Evolutionary conservation across 371 early-diverging fungal genomes (phyloP).

Genomic region (Actinomortierella wolfii): DNA sequence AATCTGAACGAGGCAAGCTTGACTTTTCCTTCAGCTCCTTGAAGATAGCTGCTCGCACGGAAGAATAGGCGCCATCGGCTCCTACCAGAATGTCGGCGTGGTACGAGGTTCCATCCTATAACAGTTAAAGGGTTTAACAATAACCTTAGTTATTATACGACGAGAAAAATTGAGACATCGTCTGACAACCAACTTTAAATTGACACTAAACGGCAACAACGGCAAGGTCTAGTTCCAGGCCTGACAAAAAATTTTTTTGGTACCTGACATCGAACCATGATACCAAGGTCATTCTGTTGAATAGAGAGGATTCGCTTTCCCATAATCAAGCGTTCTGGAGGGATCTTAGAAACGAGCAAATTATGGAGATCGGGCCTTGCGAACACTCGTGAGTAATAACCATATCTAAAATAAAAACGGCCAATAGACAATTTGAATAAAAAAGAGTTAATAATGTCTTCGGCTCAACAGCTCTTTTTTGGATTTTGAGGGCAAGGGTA

Average conservation of each 20-base stretch:
- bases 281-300: conserved; percentile 21
- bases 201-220: no score
- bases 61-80: conserved; percentile 37
- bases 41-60: conserved; percentile 32
- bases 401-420: conserved; percentile 15
- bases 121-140: no score
- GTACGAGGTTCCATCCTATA: conserved; percentile 20
- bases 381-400: conserved; percentile 25
- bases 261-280: conserved; percentile 17
- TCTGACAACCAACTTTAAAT: no score
- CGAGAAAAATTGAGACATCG: no score
- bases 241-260: no score
- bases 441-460: no score
- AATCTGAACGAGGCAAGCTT: conserved; percentile 23
- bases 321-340: conserved; percentile 18
- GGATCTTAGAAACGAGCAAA: conserved; percentile 22
- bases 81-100: conserved; percentile 39
- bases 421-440: neutral
- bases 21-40: conserved; percentile 24
- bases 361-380: conserved; percentile 34
- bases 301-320: conserved; percentile 34
- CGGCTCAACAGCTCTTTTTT: neutral
- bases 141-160: no score
- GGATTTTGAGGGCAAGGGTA: neutral
- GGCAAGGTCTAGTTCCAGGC: no score